phyloP scores from a whole-genome alignment of 1,284 basidiomycete species.

The Ceratobasidium sp. region DNA sequence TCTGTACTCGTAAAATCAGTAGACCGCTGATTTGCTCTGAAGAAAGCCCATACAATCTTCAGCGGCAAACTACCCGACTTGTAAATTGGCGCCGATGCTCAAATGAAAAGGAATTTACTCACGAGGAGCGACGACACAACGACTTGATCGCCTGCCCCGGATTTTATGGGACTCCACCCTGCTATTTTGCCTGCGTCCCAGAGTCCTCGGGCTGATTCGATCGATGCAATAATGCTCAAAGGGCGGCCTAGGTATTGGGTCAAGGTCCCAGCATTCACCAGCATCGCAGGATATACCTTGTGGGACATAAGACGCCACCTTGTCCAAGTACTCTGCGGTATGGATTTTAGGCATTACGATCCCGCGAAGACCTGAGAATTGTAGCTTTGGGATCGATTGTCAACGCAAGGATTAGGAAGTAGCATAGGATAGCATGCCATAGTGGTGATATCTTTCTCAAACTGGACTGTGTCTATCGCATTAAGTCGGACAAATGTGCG shows the following conservation, averaged over 20 bases:
- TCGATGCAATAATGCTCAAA: slow-evolving; percentile 75
- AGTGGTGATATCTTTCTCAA: slow-evolving; percentile 72
- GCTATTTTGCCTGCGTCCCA: slow-evolving; percentile 72
- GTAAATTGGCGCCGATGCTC: neutral
- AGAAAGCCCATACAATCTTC: slow-evolving; percentile 77
- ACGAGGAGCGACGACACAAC: slow-evolving; percentile 42
- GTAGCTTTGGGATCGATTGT: slow-evolving; percentile 56
- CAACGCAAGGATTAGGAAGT: slow-evolving; percentile 33
- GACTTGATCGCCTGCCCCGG: slow-evolving; percentile 54
- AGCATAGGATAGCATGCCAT: slow-evolving; percentile 61
- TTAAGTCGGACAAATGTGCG: slow-evolving; percentile 82
- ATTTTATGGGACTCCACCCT: slow-evolving; percentile 61
- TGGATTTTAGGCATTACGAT: slow-evolving; percentile 86
- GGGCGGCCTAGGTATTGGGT: slow-evolving; percentile 53
- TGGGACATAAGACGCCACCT: slow-evolving; percentile 64
- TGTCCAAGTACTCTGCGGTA: slow-evolving; percentile 70
- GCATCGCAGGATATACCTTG: slow-evolving; percentile 52
- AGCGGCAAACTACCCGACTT: slow-evolving; percentile 75
- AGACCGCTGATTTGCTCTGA: neutral
- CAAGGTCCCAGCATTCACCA: slow-evolving; percentile 47
- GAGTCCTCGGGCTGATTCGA: slow-evolving; percentile 79
- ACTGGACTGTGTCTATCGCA: slow-evolving; percentile 75
- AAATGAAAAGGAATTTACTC: slow-evolving; percentile 1
- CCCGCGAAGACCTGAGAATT: slow-evolving; percentile 60
- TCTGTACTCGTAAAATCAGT: slow-evolving; percentile 50